Percentiles rank a stretch among this genome's conserved stretches.
phyloP scores from a whole-genome alignment of 331 rosid species.

The Dryas integrifolia region DNA sequence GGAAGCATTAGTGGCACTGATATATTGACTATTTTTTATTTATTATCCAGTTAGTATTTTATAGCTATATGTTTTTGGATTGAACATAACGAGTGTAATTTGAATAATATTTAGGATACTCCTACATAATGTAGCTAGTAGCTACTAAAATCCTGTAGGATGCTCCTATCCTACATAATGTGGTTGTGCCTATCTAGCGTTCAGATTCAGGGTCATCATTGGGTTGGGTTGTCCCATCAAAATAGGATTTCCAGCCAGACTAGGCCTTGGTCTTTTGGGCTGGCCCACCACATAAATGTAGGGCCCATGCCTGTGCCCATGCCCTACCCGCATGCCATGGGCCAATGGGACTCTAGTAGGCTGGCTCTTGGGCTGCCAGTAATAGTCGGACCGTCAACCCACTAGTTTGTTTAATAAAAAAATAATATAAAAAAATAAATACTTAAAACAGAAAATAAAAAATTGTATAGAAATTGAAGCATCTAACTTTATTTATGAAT shows the following conservation, averaged over 20 bases:
- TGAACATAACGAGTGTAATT: neutral
- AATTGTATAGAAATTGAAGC: too few species aligned
- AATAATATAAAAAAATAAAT: too few species aligned
- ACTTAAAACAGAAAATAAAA: too few species aligned
- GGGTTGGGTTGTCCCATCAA: neutral
- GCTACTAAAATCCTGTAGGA: neutral
- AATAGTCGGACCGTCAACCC: too few species aligned
- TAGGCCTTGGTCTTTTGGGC: neutral
- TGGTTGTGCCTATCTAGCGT: neutral
- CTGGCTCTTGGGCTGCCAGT: too few species aligned
- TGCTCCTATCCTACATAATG: neutral
- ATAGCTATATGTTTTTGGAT: neutral
- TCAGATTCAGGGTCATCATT: neutral
- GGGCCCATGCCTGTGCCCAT: too few species aligned
- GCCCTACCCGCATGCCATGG: neutral
- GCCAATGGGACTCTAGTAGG: neutral
- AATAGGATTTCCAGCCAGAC: neutral
- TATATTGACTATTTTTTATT: neutral
- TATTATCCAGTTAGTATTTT: neutral
- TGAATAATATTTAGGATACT: neutral
- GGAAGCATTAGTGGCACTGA: conserved; percentile 1
- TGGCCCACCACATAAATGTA: neutral
- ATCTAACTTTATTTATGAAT: neutral
- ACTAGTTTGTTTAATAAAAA: too few species aligned
- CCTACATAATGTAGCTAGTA: too few species aligned